Base-by-base conservation (phyloP, 2,329 filamentous ascomycete species). In the Fusarium dimerum region DNA sequence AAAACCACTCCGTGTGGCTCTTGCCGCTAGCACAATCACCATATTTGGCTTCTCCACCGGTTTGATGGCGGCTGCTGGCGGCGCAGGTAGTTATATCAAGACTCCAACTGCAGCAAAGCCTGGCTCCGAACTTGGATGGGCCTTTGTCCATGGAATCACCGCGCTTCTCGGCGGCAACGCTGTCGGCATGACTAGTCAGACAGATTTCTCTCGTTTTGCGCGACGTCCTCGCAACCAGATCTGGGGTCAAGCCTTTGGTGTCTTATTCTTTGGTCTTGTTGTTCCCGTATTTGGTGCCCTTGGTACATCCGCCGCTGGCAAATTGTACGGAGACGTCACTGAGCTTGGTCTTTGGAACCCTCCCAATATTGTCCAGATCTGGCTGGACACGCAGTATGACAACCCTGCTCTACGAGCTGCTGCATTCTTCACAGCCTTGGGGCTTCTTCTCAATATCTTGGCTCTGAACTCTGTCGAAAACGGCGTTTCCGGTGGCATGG, bases 121-220 rank as follows among this genome's bases (percentile, higher is more conserved):
- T 40, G 15, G 3, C 13, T 47, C 15, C 15, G 8, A 10, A 20
- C 20, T 26, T 32, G 29, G 34, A 8, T 47, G 45, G 45, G 45
- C 45, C 20, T 47, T 36, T 36, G 15, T 47, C 10, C 41, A 47
- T 20, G 45, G 36, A 9, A 47, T 47, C 20, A 20, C 32, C 9
- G 34, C 45, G 5, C 15, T 16, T n/a, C 36, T 47, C 16, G 45
- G 45, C 5, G 41, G 32, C 16, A 47, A 40, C 29, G 18, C 45
- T 7, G 45, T 38, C 20, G 45, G 45, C 18, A 40, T 47, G 8
- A 5, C 41, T 18, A 47, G 41, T 20, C 45, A 47, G 36, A 29
- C 17, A 11, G 45, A 47, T 17, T 47, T 47, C 16, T 40, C 45
- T 20, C 45, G 45, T 17, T 41, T 47, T 30, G 45, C 45, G 9